Conservation (phyloP, 2,329 filamentous ascomycete species). For the Catunica adiposa region DNA sequence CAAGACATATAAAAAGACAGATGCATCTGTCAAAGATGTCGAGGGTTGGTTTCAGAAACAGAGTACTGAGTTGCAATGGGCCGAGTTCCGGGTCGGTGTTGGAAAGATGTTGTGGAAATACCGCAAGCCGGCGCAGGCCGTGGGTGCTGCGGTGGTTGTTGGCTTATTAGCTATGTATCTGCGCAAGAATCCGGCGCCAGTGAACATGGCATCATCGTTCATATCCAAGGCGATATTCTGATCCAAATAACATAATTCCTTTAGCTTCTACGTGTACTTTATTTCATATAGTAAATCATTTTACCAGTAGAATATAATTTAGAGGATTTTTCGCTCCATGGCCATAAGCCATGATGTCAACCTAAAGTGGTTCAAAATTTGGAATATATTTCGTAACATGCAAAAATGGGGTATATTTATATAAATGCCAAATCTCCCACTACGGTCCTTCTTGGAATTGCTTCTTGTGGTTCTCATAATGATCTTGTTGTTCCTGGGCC, state of each 20-base stretch:
- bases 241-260: not conserved
- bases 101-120: slow-evolving; percentile 26
- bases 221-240: not conserved
- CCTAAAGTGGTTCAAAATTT: no score
- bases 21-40: slow-evolving; percentile 45
- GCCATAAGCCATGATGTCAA: no score
- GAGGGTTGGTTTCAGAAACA: slow-evolving; percentile 53
- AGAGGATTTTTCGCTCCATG: no score
- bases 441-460: slow-evolving; percentile 33
- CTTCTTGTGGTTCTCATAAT: slow-evolving; percentile 53
- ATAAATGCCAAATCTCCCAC: not conserved
- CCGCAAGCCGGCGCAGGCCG: slow-evolving; percentile 43
- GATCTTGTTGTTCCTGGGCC: slow-evolving; percentile 54
- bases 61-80: slow-evolving; percentile 42
- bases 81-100: slow-evolving; percentile 17
- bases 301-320: no score
- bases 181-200: slow-evolving; percentile 28
- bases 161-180: slow-evolving; percentile 54
- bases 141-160: slow-evolving; percentile 49
- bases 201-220: slow-evolving; percentile 9
- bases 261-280: not conserved
- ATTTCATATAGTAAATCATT: not conserved
- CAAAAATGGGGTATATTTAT: not conserved
- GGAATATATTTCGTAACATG: not conserved
- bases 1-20: slow-evolving; percentile 54